Percentiles rank a stretch among this genome's conserved stretches.
These are phyloP conservation scores for Penicillium canescens DNA, from an alignment of 495 filamentous ascomycete genomes.

Conservation along the genomic window DNA sequence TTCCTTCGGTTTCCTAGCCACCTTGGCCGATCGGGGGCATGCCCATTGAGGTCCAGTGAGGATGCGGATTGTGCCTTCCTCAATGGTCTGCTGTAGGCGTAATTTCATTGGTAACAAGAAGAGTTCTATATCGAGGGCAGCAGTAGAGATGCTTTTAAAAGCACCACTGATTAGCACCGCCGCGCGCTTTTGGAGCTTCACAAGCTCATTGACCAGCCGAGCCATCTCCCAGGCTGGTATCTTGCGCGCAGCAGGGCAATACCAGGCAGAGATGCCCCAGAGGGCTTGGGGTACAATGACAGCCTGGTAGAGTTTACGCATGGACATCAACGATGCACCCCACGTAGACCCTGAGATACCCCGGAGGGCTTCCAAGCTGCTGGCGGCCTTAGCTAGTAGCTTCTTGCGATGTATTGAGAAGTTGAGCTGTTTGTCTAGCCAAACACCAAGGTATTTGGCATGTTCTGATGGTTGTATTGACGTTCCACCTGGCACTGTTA, in stretches of 20 bases:
- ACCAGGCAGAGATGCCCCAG: constrained; percentile 14
- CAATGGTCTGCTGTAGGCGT: constrained; percentile 12
- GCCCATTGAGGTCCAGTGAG: no score
- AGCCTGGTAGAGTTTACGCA: constrained; percentile 17
- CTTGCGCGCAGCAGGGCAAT: neutral
- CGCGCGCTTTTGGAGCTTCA: constrained; percentile 5
- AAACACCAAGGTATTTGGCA: constrained; percentile 14
- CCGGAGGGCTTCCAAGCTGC: constrained; percentile 11
- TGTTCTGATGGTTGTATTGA: neutral
- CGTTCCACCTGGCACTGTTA: neutral
- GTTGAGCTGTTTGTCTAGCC: constrained; percentile 15
- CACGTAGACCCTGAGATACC: constrained; percentile 12
- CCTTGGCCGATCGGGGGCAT: no score
- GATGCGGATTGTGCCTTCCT: neutral
- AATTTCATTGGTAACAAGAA: constrained; percentile 11
- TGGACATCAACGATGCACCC: constrained; percentile 8
- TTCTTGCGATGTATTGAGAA: constrained; percentile 11
- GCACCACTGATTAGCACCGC: constrained; percentile 12
- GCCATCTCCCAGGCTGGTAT: neutral
- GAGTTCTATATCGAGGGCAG: constrained; percentile 13
- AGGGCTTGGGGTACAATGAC: constrained; percentile 22
- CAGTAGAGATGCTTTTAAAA: constrained; percentile 1
- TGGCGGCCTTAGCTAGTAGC: constrained; percentile 8
- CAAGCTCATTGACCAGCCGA: neutral
- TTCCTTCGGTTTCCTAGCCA: no score